phyloP scores from a whole-genome alignment of 129 eudicot species.

The Pulicaria dysenterica region DNA sequence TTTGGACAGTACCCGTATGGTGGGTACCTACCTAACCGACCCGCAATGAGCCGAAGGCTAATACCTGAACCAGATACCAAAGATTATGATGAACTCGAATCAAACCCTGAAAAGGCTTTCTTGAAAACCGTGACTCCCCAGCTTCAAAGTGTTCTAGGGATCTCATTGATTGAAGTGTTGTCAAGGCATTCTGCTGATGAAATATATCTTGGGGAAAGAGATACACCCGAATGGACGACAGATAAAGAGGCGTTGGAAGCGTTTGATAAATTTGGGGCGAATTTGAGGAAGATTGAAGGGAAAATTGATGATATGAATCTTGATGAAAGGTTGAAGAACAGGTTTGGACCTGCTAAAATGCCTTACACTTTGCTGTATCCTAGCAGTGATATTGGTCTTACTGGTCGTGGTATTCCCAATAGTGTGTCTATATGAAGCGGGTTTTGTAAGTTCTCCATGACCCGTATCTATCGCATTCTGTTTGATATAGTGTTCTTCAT shows the following conservation, averaged over 20 bases:
- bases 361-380: slow-evolving; percentile 80
- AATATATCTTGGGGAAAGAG: slow-evolving; percentile 73
- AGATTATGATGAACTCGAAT: slow-evolving; percentile 59
- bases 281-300: slow-evolving; percentile 51
- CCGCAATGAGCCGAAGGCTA: slow-evolving; percentile 66
- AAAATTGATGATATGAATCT: slow-evolving; percentile 47
- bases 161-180: slow-evolving; percentile 66
- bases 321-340: slow-evolving; percentile 53
- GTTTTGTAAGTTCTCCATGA: neutral
- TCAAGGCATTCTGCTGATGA: slow-evolving; percentile 81
- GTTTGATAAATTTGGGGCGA: slow-evolving; percentile 51
- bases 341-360: slow-evolving; percentile 73
- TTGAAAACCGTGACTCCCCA: slow-evolving; percentile 74
- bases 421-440: slow-evolving; percentile 60
- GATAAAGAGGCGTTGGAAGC: slow-evolving; percentile 53
- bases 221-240: slow-evolving; percentile 62
- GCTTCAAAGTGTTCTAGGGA: slow-evolving; percentile 65
- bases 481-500: neutral
- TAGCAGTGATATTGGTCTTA: slow-evolving; percentile 62
- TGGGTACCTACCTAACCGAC: slow-evolving; percentile 76
- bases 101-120: slow-evolving; percentile 58
- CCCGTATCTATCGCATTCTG: neutral
- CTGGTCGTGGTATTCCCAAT: slow-evolving; percentile 88
- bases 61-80: slow-evolving; percentile 55
- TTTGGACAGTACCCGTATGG: slow-evolving; percentile 91